Conservation (phyloP, 2,329 filamentous ascomycete species). For the Colletotrichum zoysiae region DNA sequence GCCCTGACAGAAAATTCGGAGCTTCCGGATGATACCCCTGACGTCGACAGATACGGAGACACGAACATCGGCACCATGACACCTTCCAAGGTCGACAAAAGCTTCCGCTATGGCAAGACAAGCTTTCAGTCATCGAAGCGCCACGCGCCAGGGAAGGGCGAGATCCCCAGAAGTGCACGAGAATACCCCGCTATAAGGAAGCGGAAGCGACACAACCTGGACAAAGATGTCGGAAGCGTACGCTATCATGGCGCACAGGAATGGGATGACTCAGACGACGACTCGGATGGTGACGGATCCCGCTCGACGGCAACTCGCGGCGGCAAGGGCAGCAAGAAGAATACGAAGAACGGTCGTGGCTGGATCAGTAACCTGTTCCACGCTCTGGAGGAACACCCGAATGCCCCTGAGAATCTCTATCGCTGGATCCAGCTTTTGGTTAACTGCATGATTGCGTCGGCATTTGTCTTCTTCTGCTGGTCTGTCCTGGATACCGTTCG, state of each 20-base stretch:
- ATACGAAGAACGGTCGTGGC: conserved; percentile 43
- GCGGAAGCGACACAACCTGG: conserved; percentile 64
- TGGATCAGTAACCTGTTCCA: conserved; percentile 61
- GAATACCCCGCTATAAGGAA: conserved; percentile 61
- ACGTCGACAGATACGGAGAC: conserved; percentile 61
- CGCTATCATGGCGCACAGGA: conserved; percentile 57
- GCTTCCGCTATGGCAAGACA: conserved; percentile 59
- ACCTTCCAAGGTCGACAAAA: conserved; percentile 61
- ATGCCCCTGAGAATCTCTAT: conserved; percentile 69
- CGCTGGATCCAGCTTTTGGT: conserved; percentile 72
- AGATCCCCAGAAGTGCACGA: conserved; percentile 66
- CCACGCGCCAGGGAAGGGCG: conserved; percentile 70
- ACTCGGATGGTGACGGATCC: conserved; percentile 61
- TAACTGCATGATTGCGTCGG: conserved; percentile 71
- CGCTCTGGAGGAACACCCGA: conserved; percentile 68
- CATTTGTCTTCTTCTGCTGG: conserved; percentile 73
- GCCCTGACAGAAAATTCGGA: conserved; percentile 70
- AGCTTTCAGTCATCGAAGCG: conserved; percentile 55
- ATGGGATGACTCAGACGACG: conserved; percentile 61
- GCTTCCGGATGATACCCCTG: conserved; percentile 65
- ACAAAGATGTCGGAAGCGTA: conserved; percentile 66
- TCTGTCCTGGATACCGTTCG: conserved; percentile 77
- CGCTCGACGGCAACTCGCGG: conserved; percentile 33
- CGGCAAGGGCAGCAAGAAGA: conserved; percentile 40
- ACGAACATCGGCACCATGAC: conserved; percentile 60